These are phyloP conservation scores for Kwoniella pini DNA, from an alignment of 768 basidiomycete species.

Conservation along the genomic window DNA sequence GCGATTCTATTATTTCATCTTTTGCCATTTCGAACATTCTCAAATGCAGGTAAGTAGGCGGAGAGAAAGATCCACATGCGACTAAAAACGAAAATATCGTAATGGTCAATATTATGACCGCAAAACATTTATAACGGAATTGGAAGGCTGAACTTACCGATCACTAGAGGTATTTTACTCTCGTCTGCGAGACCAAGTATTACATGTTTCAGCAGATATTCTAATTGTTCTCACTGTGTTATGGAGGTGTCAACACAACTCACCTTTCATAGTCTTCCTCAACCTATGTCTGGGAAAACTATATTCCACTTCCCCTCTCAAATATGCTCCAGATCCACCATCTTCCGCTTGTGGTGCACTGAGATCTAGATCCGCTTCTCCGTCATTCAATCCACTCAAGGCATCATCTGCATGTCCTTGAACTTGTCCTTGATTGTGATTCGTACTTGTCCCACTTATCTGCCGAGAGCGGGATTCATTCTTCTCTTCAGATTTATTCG, in stretches of 20 bases:
- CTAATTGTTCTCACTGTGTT: too few species aligned
- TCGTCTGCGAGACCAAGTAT: constrained; percentile 30
- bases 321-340: constrained; percentile 45
- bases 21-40: constrained; percentile 99
- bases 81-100: constrained; percentile 57
- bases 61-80: constrained; percentile 97
- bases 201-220: neutral
- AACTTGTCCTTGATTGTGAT: constrained; percentile 13
- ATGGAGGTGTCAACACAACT: constrained; percentile 20
- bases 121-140: constrained; percentile 7
- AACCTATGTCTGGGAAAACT: constrained; percentile 54
- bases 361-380: constrained; percentile 54
- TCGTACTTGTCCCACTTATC: neutral
- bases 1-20: constrained; percentile 82
- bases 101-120: neutral
- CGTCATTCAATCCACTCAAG: constrained; percentile 50
- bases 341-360: constrained; percentile 47
- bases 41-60: constrained; percentile 94
- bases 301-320: constrained; percentile 52
- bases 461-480: neutral
- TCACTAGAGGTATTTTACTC: constrained; percentile 72
- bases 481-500: neutral
- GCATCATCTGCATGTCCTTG: constrained; percentile 36
- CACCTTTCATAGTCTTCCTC: constrained; percentile 52
- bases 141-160: constrained; percentile 53